Conservation (phyloP, 2,329 filamentous ascomycete genomes). For the Triangularia verruculosa region DNA sequence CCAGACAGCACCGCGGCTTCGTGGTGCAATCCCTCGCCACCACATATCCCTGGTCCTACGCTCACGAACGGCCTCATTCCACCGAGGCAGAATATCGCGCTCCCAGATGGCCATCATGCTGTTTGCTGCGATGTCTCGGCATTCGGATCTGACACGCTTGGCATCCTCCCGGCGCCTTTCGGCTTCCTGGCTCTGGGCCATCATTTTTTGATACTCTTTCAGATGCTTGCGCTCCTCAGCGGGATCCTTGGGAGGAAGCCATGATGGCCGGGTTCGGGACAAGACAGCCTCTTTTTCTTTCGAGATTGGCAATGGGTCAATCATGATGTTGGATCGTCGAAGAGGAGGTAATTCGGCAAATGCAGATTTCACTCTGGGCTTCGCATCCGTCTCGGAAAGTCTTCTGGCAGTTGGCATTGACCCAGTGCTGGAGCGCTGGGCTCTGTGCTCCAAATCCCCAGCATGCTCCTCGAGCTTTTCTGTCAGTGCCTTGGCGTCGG, state of each 20-base stretch:
- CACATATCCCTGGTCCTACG: conserved; percentile 71
- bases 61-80: conserved; percentile 67
- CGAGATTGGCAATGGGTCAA: conserved; percentile 78
- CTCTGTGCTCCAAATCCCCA: conserved; percentile 55
- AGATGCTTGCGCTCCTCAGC: conserved; percentile 88
- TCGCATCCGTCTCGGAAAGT: conserved; percentile 41
- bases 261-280: conserved; percentile 75
- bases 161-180: conserved; percentile 58
- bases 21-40: conserved; percentile 76
- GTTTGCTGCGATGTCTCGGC: conserved; percentile 53
- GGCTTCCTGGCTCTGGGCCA: conserved; percentile 60
- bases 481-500: conserved; percentile 71
- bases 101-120: conserved; percentile 67
- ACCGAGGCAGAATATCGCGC: conserved; percentile 71
- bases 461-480: conserved; percentile 79
- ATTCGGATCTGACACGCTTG: conserved; percentile 49
- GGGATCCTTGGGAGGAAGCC: conserved; percentile 83
- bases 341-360: conserved; percentile 67
- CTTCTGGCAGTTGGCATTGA: conserved; percentile 37
- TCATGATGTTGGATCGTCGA: conserved; percentile 74
- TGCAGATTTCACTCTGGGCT: conserved; percentile 61
- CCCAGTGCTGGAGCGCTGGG: conserved; percentile 37
- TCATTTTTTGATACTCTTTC: conserved; percentile 81
- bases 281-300: conserved; percentile 84
- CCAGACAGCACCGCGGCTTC: conserved; percentile 69